Evolutionary conservation across 345 rosid genomes (phyloP).

Genomic region (Salix dunnii): DNA sequence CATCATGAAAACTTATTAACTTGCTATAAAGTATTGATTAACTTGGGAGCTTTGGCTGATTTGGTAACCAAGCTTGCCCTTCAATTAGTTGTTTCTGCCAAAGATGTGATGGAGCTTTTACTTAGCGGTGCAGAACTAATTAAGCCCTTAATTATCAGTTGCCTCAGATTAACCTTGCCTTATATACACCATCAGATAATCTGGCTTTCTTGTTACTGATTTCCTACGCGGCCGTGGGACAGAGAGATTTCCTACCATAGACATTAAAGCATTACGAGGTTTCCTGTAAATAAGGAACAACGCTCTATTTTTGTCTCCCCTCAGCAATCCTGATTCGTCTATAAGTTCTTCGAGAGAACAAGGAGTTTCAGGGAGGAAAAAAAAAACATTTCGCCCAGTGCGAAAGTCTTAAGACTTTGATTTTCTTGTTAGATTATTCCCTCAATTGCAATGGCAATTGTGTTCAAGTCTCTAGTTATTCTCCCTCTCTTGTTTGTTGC

Average conservation of each 20-base stretch:
- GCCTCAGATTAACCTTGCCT: not conserved
- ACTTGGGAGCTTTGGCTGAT: too few relatives aligned
- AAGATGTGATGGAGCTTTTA: not conserved
- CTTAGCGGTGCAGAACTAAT: not conserved
- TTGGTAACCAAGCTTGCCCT: not conserved
- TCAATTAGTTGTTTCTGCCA: too few relatives aligned
- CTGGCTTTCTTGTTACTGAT: too few relatives aligned
- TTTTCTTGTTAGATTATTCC: not conserved
- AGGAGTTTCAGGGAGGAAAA: not conserved
- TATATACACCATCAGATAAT: not conserved
- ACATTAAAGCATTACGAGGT: not conserved
- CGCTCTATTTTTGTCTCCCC: slow-evolving; percentile 1
- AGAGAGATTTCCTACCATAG: not conserved
- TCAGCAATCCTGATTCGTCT: not conserved
- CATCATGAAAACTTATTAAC: not conserved
- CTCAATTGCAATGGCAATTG: not conserved
- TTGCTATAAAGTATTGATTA: too few relatives aligned
- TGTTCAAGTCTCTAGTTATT: not conserved
- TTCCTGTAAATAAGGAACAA: slow-evolving; percentile 11
- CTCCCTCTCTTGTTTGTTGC: slow-evolving; percentile 27
- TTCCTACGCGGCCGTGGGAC: not conserved
- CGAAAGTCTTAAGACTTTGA: not conserved
- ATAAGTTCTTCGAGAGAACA: not conserved
- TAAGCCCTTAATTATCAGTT: not conserved
- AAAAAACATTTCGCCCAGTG: not conserved